Percentiles rank a stretch among this genome's conserved stretches.
Evolutionary conservation across 345 rosid genomes (phyloP).

Genomic region (Pseudoturritis turrita): DNA sequence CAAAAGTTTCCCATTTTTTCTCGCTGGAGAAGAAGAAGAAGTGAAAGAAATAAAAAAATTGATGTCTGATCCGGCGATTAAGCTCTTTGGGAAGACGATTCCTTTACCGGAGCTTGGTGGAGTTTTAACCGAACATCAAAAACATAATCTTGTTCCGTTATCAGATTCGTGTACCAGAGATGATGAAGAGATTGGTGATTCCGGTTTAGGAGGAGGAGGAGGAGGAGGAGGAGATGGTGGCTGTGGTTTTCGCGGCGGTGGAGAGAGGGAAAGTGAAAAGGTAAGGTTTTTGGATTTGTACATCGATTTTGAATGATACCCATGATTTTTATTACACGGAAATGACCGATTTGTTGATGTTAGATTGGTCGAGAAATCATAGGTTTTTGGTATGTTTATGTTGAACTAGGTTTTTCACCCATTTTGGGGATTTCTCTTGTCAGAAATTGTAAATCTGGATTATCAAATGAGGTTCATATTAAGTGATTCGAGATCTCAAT

Average conservation of each 20-base stretch:
- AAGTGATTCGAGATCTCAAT: constrained; percentile 9
- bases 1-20: constrained; percentile 31
- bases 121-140: constrained; percentile 24
- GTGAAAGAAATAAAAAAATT: constrained; percentile 4
- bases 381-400: not conserved
- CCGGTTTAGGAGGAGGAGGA: not conserved
- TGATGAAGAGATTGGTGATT: constrained; percentile 16
- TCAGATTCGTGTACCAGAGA: constrained; percentile 32
- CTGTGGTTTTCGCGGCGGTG: constrained; percentile 15
- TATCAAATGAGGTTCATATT: not conserved
- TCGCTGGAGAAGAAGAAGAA: not conserved
- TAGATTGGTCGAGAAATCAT: constrained; percentile 3
- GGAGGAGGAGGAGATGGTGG: not conserved
- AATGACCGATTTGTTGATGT: constrained; percentile 13
- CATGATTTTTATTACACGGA: constrained; percentile 10
- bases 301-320: not conserved
- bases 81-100: constrained; percentile 86
- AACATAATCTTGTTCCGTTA: constrained; percentile 39
- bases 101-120: constrained; percentile 54
- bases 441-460: not conserved
- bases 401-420: constrained; percentile 12
- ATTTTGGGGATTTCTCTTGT: not conserved
- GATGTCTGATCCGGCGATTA: constrained; percentile 92
- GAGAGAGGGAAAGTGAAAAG: constrained; percentile 37
- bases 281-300: constrained; percentile 12